Evolutionary conservation across 1,139 yeast genomes (phyloP), one percentile per base, ranked within the genome.

Genomic region (Citeromyces hawaiiensis): DNA sequence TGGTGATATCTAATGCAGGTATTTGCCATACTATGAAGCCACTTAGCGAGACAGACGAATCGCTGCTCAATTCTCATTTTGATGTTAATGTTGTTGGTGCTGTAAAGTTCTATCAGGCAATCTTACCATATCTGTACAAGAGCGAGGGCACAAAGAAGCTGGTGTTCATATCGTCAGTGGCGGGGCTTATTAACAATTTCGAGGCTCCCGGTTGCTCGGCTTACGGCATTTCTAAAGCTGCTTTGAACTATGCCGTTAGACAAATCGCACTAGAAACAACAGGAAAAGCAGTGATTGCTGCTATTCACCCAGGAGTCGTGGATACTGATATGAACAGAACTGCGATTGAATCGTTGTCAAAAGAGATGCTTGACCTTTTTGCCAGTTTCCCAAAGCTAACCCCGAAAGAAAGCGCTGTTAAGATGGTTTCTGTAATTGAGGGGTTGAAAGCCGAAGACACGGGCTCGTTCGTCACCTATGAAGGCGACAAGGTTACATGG

Each of bases 181-280:
- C 48, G 3, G 61, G 57, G 2, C 53, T 60, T 2, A 47, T 55
- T 10, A 42, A 44, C n/a, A 43, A 36, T 3, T 44, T 36, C 25
- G 7, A 44, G 6, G 49, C 50, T 8, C 9, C 45, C 6, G 32
- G 50, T 3, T 19, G 36, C 7, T 39, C 53, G 27, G 59, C 57
- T 4, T 61, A 61, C 43, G 65, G 65, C 10, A 48, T 48, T 59
- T n/a, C n/a, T n/a, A n/a, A n/a, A n/a, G n/a, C n/a, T n/a, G n/a
- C n/a, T n/a, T n/a, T n/a, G n/a, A n/a, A 59, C 48, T 56, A 47
- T 36, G 36, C 51, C 3, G 46, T 48, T 9, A 50, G 46, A 30
- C 48, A 47, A 11, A 39, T 60, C 34, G 46, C 54, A 21, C 31
- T 21, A 17, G 61, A 59, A 38, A 42, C 50, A 16, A 44, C 43